Evolutionary conservation across 2,329 filamentous ascomycete genomes (phyloP), one percentile per base, ranked within the genome.

Genomic region (Trichoderma cornu-damae): DNA sequence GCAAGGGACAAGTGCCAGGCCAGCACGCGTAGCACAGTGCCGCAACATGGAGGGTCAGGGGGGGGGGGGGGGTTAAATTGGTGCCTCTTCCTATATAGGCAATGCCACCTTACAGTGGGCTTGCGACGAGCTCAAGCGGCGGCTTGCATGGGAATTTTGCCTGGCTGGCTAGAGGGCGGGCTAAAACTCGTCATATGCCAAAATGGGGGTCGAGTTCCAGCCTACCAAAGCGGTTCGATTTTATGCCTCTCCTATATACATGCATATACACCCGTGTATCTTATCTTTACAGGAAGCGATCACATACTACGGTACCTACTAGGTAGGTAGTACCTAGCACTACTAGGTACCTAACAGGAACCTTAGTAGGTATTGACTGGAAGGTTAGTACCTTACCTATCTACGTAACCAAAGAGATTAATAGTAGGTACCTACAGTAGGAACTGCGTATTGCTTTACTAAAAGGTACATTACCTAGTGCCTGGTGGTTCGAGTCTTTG

Each of bases 1-100:
- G 52, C 47, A 59, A 59, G 52, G 58, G 52, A 54, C 58, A 43
- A 49, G 46, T 16, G 40, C 49, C 30, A 24, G 32, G 35, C 49
- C 49, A 52, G 40, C 54, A 50, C 32, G 34, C 42, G 43, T 38
- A 26, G 51, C 52, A 51, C 51, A 57, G 53, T 57, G 53, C 53
- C 46, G 44, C 46, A 40, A 48, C 53, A 14, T 18, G 38, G 32
- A 48, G 43, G 53, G 53, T 48, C 37, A 42, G 43, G 46, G 40
- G 49, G 49, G 24, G 24, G 50, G 12, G 40, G 49, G 49, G 24
- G 24, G 50, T 6, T 35, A 35, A 54, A 43, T 42, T 57, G 53
- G 46, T 49, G 22, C 53, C 52, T 47, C 42, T 47, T 55, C 52
- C 52, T 46, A 57, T 24, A 42, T 57, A 42, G 53, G 53, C 8